These are phyloP conservation scores for Fennellomyces sp. DNA, from an alignment of 371 early-diverging fungal species.

Conservation along the genomic window DNA sequence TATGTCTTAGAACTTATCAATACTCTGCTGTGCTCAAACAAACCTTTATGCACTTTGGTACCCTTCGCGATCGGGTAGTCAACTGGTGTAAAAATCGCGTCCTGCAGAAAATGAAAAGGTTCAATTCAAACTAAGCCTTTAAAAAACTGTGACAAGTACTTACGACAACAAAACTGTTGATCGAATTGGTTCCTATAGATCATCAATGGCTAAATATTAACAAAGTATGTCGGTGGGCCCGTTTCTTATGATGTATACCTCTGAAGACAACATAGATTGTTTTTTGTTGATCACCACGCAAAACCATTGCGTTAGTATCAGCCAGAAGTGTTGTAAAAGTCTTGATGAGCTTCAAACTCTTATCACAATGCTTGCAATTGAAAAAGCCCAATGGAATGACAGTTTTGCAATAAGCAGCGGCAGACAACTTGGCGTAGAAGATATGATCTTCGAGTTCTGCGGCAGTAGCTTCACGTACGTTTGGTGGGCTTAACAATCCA, in stretches of 20 bases:
- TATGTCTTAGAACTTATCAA: neutral
- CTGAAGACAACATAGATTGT: conserved; percentile 20
- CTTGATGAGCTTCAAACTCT: conserved; percentile 6
- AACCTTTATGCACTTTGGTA: conserved; percentile 14
- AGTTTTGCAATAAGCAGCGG: conserved; percentile 12
- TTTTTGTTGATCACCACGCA: conserved; percentile 17
- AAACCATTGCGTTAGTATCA: conserved; percentile 17
- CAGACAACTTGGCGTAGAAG: conserved; percentile 10
- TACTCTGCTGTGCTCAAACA: neutral
- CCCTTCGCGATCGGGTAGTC: conserved; percentile 12
- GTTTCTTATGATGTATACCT: too few species aligned
- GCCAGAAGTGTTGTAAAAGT: conserved; percentile 13
- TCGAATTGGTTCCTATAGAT: neutral
- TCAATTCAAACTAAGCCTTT: too few species aligned
- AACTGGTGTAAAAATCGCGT: neutral
- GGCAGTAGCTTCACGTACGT: conserved; percentile 5
- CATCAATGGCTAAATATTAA: neutral
- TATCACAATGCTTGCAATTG: conserved; percentile 14
- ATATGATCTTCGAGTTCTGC: neutral
- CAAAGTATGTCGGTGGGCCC: neutral
- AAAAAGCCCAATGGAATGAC: conserved; percentile 11
- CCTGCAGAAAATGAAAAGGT: neutral
- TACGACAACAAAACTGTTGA: too few species aligned
- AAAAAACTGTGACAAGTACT: too few species aligned
- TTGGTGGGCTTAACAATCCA: neutral